A percentile compares a stretch with the other conserved stretches of the same genome.
phyloP scores from a whole-genome alignment of 2,329 filamentous ascomycete species.

The Emergomyces pasteurianus region DNA sequence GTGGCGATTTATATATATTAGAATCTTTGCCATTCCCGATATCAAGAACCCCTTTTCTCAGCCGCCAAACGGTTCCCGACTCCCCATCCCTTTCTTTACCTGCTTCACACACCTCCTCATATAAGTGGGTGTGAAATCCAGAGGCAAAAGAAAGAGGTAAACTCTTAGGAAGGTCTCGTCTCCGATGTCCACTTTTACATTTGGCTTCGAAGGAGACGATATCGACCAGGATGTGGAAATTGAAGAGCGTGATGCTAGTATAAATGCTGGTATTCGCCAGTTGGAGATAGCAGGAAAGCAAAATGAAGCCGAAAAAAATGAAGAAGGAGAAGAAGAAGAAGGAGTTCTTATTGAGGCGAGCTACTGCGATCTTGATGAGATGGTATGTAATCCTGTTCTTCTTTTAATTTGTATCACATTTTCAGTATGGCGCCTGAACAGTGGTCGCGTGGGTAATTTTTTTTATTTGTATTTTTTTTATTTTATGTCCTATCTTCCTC shows the following conservation, averaged over 20 bases:
- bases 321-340: constrained; percentile 13
- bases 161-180: background rate
- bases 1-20: too few species aligned
- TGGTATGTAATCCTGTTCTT: constrained; percentile 30
- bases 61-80: background rate
- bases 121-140: background rate
- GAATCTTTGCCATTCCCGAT: background rate
- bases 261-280: constrained; percentile 15
- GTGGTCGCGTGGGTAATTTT: background rate
- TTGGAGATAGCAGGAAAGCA: constrained; percentile 5
- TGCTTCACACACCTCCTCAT: background rate
- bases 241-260: constrained; percentile 29
- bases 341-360: constrained; percentile 13
- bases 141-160: background rate
- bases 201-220: constrained; percentile 48
- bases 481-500: background rate
- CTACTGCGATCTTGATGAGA: constrained; percentile 34
- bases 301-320: constrained; percentile 19
- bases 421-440: background rate
- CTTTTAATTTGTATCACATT: background rate
- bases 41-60: background rate
- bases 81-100: background rate
- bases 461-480: background rate
- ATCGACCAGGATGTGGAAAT: constrained; percentile 27
- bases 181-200: constrained; percentile 34